Percentiles rank a stretch among this genome's conserved stretches.
phyloP scores from a whole-genome alignment of 1,284 basidiomycete species.

The Psilocybe mexicana region DNA sequence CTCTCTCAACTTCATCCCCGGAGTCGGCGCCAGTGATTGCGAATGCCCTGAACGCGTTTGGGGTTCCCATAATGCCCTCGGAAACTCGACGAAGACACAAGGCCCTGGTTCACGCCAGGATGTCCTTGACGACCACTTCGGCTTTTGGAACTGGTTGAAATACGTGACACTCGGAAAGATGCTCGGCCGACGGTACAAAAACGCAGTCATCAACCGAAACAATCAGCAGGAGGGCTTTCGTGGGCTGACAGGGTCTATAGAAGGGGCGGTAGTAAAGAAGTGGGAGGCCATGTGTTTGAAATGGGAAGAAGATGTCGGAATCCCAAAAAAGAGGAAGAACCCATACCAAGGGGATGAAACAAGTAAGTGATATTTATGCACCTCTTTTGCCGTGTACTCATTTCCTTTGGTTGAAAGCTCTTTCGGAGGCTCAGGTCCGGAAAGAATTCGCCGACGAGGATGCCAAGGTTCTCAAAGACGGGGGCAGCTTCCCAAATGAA shows the following conservation, averaged over 20 bases:
- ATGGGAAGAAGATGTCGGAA: slow-evolving; percentile 5
- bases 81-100: slow-evolving; percentile 13
- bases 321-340: slow-evolving; percentile 3
- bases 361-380: too few species aligned
- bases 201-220: slow-evolving; percentile 5
- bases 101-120: slow-evolving; percentile 13
- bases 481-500: too few species aligned
- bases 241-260: not conserved
- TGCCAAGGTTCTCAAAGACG: too few species aligned
- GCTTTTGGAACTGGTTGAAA: slow-evolving; percentile 17
- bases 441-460: too few species aligned
- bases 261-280: not conserved
- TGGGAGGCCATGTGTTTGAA: slow-evolving; percentile 8
- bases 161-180: slow-evolving; percentile 4
- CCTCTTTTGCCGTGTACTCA: too few species aligned
- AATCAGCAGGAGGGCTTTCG: slow-evolving; percentile 4
- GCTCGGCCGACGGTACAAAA: not conserved
- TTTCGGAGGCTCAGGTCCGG: too few species aligned
- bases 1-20: slow-evolving; percentile 1
- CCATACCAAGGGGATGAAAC: too few species aligned
- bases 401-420: too few species aligned
- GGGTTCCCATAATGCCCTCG: slow-evolving; percentile 2
- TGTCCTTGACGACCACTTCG: slow-evolving; percentile 12
- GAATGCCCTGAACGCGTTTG: slow-evolving; percentile 4
- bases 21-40: slow-evolving; percentile 1